Percentiles rank a stretch among this genome's conserved stretches.
These are phyloP conservation scores for Talaromyces sp. DNA, from an alignment of 2,329 filamentous ascomycete species.

Conservation along the genomic window DNA sequence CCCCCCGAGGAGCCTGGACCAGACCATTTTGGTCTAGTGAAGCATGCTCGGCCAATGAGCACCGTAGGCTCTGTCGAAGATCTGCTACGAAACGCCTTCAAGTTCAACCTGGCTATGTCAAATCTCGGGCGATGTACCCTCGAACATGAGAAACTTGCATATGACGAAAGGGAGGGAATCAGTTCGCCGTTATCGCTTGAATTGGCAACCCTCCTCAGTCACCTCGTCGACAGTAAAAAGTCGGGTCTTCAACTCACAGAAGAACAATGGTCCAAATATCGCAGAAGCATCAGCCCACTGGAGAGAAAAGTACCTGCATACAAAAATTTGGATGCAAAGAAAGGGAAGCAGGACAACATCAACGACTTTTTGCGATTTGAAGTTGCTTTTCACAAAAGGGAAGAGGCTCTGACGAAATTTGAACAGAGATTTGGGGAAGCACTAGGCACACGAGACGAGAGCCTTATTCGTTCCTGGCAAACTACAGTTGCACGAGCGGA, in stretches of 20 bases:
- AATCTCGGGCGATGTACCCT: constrained; percentile 53
- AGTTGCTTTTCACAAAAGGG: constrained; percentile 33
- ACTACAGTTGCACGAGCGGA: constrained; percentile 25
- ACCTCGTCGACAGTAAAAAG: constrained; percentile 47
- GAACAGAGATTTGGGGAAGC: constrained; percentile 23
- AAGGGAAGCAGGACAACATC: constrained; percentile 34
- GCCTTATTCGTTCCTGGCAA: constrained; percentile 34
- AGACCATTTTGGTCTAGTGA: constrained; percentile 47
- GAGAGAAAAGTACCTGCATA: constrained; percentile 37
- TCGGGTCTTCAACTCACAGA: constrained; percentile 41
- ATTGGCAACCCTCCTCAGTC: constrained; percentile 42
- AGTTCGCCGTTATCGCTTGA: constrained; percentile 32
- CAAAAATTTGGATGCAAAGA: constrained; percentile 25
- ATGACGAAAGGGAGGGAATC: constrained; percentile 50
- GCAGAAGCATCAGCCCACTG: constrained; percentile 31
- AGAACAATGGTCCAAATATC: constrained; percentile 37
- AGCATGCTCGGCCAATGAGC: constrained; percentile 40
- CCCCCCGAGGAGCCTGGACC: constrained; percentile 35
- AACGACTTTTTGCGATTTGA: constrained; percentile 45
- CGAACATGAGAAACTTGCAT: constrained; percentile 50
- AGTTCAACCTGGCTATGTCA: constrained; percentile 46
- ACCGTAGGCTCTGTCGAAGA: constrained; percentile 37
- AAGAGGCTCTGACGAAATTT: constrained; percentile 32
- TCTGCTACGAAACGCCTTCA: constrained; percentile 45
- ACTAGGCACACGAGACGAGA: constrained; percentile 28